A percentile compares a stretch with the other conserved stretches of the same genome.
Conservation (phyloP, 2,329 filamentous ascomycete species). For the Thelonectria discophora region DNA sequence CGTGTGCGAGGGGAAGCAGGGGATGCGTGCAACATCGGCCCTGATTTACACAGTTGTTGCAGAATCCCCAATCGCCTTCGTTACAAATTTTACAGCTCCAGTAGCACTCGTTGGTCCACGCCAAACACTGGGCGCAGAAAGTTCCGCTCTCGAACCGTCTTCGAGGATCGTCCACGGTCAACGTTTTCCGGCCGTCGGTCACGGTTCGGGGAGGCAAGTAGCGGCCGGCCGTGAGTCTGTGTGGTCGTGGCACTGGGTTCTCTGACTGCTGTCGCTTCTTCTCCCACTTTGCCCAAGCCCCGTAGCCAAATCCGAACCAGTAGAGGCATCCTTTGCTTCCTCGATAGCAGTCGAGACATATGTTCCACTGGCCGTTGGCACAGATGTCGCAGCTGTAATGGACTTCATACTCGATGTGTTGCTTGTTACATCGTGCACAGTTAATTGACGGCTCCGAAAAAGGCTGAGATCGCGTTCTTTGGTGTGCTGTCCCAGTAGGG, state of each 20-base stretch:
- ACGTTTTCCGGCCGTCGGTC: conserved; percentile 63
- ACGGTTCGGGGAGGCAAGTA: conserved; percentile 64
- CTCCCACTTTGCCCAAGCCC: conserved; percentile 74
- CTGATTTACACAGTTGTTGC: conserved; percentile 85
- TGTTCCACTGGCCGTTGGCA: conserved; percentile 74
- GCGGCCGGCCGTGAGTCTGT: conserved; percentile 67
- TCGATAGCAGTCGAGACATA: conserved; percentile 85
- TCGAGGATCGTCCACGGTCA: conserved; percentile 73
- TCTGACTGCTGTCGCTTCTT: conserved; percentile 54
- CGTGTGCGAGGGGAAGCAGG: conserved; percentile 78
- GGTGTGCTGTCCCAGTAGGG: conserved; percentile 48
- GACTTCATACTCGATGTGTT: conserved; percentile 83
- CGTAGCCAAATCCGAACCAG: conserved; percentile 88
- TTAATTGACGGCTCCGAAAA: conserved; percentile 76
- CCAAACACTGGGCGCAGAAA: conserved; percentile 81
- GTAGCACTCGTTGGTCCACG: conserved; percentile 82
- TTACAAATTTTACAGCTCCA: conserved; percentile 92
- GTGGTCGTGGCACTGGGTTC: conserved; percentile 57
- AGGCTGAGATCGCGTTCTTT: conserved; percentile 57
- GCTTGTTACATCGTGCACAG: conserved; percentile 75
- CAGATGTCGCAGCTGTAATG: conserved; percentile 86
- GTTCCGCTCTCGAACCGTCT: conserved; percentile 78
- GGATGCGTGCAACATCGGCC: conserved; percentile 84
- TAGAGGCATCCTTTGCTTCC: conserved; percentile 78
- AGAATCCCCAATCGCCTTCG: conserved; percentile 94